Conservation (phyloP, 345 rosid species). For the Pugionium cornutum region DNA sequence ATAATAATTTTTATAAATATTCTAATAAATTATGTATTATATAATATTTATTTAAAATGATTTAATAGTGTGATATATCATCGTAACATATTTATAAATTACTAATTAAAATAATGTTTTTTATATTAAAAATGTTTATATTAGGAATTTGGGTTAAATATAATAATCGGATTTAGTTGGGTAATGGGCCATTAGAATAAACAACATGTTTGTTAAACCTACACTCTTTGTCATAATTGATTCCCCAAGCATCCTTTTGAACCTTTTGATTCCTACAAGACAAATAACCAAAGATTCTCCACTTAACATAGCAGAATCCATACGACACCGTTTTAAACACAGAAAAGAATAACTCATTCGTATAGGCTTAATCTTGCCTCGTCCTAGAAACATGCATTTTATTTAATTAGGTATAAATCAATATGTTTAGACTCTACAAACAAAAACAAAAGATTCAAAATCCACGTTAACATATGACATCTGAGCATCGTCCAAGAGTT, state of each 20-base stretch:
- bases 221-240: constrained; percentile 23
- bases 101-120: too few relatives aligned
- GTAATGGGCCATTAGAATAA: constrained; percentile 14
- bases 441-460: constrained; percentile 4
- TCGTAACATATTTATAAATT: too few relatives aligned
- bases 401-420: constrained; percentile 18
- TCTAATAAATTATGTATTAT: too few relatives aligned
- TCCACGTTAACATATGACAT: constrained; percentile 16
- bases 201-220: neutral
- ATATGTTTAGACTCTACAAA: neutral
- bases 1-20: too few relatives aligned
- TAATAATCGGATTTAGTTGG: too few relatives aligned
- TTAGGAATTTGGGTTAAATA: too few relatives aligned
- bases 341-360: constrained; percentile 35
- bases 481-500: constrained; percentile 47
- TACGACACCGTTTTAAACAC: constrained; percentile 27
- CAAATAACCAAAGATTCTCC: constrained; percentile 32
- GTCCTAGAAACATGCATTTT: constrained; percentile 26
- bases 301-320: constrained; percentile 21
- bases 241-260: constrained; percentile 28
- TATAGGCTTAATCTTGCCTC: constrained; percentile 29
- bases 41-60: too few relatives aligned
- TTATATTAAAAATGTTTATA: too few relatives aligned
- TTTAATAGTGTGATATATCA: too few relatives aligned
- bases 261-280: constrained; percentile 29